phyloP scores from a whole-genome alignment of 2,329 filamentous ascomycete genomes.

The Exophiala xenobiotica region DNA sequence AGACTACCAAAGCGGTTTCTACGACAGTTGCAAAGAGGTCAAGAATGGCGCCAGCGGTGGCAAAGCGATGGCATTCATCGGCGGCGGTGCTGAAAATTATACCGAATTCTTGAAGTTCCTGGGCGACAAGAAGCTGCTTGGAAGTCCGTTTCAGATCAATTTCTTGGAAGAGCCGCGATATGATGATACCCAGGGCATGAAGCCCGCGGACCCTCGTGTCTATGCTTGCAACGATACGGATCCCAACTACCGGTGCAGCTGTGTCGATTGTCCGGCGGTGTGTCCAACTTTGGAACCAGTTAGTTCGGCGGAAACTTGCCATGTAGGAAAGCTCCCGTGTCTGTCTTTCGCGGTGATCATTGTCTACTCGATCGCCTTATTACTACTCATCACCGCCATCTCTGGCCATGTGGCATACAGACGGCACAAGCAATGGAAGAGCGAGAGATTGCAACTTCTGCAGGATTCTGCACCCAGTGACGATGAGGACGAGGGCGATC shows the following conservation, averaged over 20 bases:
- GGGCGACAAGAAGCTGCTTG: slow-evolving; percentile 81
- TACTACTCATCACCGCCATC: slow-evolving; percentile 64
- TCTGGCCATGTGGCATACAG: slow-evolving; percentile 74
- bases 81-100: slow-evolving; percentile 90
- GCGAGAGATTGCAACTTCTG: slow-evolving; percentile 79
- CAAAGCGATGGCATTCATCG: slow-evolving; percentile 93
- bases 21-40: slow-evolving; percentile 97
- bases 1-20: slow-evolving; percentile 83
- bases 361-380: slow-evolving; percentile 73
- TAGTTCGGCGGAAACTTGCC: slow-evolving; percentile 67
- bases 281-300: slow-evolving; percentile 81
- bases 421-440: slow-evolving; percentile 70
- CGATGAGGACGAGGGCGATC: slow-evolving; percentile 80
- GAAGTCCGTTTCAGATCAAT: slow-evolving; percentile 98
- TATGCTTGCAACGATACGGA: slow-evolving; percentile 91
- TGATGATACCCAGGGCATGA: slow-evolving; percentile 64
- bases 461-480: slow-evolving; percentile 83
- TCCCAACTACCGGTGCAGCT: slow-evolving; percentile 82
- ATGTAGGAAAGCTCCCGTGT: slow-evolving; percentile 85
- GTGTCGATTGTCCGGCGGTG: slow-evolving; percentile 83
- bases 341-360: slow-evolving; percentile 90
- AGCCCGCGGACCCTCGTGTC: slow-evolving; percentile 66
- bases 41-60: slow-evolving; percentile 95
- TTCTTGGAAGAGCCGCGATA: slow-evolving; percentile 63
- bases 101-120: slow-evolving; percentile 84